Percentiles rank a stretch among this genome's conserved stretches.
Evolutionary conservation across 179 eudicot genomes (phyloP).

Genomic region (Camellia oleifera): DNA sequence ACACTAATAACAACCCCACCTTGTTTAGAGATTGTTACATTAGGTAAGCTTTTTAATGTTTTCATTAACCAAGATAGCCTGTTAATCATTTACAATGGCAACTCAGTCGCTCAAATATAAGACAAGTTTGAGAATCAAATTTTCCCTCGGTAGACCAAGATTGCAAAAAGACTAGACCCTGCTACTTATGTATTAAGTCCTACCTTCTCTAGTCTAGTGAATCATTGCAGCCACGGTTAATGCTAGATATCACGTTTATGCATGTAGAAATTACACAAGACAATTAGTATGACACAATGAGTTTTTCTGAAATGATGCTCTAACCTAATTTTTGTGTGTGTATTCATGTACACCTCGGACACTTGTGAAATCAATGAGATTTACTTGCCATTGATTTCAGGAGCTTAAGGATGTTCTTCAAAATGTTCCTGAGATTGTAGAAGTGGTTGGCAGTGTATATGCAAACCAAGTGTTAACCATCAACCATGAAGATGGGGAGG

Average conservation of each 20-base stretch:
- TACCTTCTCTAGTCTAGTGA: neutral
- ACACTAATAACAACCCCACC: no score
- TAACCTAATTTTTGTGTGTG: neutral
- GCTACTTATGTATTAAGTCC: neutral
- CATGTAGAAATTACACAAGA: neutral
- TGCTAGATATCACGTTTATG: neutral
- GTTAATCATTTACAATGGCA: no score
- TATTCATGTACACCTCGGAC: neutral
- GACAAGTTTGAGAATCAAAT: no score
- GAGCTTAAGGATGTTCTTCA: conserved; percentile 62
- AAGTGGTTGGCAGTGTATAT: conserved; percentile 52
- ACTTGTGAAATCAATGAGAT: neutral
- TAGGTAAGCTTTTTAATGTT: no score
- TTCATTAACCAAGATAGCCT: no score
- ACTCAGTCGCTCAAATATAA: no score
- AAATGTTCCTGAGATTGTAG: conserved; percentile 72
- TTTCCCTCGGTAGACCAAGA: no score
- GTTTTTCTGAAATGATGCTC: neutral
- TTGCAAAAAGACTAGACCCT: neutral
- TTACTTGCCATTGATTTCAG: conserved; percentile 27
- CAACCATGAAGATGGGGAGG: conserved; percentile 43
- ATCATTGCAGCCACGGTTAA: neutral
- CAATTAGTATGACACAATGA: neutral
- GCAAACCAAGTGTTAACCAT: conserved; percentile 43
- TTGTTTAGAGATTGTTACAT: no score